Base-by-base conservation (phyloP, 2,329 filamentous ascomycete genomes). In the Teratosphaeria nubilosa region DNA sequence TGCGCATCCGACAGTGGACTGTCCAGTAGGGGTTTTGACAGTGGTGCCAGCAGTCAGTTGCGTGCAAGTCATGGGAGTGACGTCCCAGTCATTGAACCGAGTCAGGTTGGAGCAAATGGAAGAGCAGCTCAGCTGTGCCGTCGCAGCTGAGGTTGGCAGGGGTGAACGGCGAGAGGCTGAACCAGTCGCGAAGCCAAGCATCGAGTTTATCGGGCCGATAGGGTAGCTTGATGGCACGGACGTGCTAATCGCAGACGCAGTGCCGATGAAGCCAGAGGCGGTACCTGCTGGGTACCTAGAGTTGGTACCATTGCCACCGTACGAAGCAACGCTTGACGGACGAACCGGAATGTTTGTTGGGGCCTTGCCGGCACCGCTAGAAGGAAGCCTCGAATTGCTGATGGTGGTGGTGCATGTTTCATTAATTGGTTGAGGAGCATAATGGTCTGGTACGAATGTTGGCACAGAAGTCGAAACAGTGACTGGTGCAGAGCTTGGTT, bases 1-100 rank as follows among this genome's bases (percentile, higher is more conserved):
- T 34, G 61, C 67, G 58, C 67, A 69, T 41, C 58, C 59, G 32
- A 58, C 65, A 31, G 51, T 54, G 48, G 61, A 60, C 61, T 67
- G 64, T 55, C 68, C 60, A 45, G 65, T 58, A 59, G 61, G 41
- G 5, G 48, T 52, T 37, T 24, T 32, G 45, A 56, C 55, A 16
- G 9, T 32, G 20, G 37, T 56, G 45, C 48, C 48, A 30, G 55
- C 55, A 11, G 55, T 51, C 24, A 51, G 55, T 37, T 56, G 55
- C 11, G 48, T 52, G 48, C 55, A 56, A 24, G 55, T 51, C 24
- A 56, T 50, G 10, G 55, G 55, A n/a, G 37, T 51, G n/a, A 56
- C 55, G 9, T 51, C 41, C 14, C 31, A 56, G 55, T 31, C 55
- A 37, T 56, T 56, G 41, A 56, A 52, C 14, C 11, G 11, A 16